Evolutionary conservation across 768 basidiomycete genomes (phyloP).

Genomic region (Kockovaella imperatae): DNA sequence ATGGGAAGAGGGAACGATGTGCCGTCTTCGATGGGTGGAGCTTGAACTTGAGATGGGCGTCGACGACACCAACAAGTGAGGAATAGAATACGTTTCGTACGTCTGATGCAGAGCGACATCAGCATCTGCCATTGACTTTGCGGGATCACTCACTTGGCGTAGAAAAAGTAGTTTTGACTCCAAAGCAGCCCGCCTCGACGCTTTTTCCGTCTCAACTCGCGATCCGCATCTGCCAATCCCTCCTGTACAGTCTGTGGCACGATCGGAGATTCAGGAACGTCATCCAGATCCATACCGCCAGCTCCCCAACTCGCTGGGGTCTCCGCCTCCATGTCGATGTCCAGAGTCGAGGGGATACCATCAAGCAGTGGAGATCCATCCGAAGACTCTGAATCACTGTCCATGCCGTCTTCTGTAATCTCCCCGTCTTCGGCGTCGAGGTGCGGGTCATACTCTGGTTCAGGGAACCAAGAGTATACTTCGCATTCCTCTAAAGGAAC

Average conservation of each 20-base stretch:
- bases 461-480: conserved; percentile 88
- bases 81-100: conserved; percentile 75
- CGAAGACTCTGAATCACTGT: conserved; percentile 21
- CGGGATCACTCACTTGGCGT: conserved; percentile 64
- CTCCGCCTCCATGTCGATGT: conserved; percentile 23
- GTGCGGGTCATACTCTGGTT: conserved; percentile 89
- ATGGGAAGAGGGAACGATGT: conserved; percentile 29
- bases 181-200: conserved; percentile 61
- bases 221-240: neutral
- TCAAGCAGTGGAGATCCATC: no score
- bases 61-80: conserved; percentile 85
- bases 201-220: conserved; percentile 2
- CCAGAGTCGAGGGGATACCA: conserved; percentile 12
- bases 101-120: conserved; percentile 17
- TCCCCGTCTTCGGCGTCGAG: conserved; percentile 44
- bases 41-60: conserved; percentile 14
- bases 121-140: neutral
- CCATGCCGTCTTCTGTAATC: conserved; percentile 56
- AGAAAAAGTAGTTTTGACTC: conserved; percentile 96
- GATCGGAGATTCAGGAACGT: conserved; percentile 1
- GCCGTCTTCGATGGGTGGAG: conserved; percentile 7
- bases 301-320: conserved; percentile 22
- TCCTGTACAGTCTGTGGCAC: neutral
- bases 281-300: conserved; percentile 35
- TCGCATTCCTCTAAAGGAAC: conserved; percentile 87